Percentiles rank a stretch among this genome's conserved stretches.
Conservation (phyloP, 169 alveolate genomes). For the Eimeria acervulina region DNA sequence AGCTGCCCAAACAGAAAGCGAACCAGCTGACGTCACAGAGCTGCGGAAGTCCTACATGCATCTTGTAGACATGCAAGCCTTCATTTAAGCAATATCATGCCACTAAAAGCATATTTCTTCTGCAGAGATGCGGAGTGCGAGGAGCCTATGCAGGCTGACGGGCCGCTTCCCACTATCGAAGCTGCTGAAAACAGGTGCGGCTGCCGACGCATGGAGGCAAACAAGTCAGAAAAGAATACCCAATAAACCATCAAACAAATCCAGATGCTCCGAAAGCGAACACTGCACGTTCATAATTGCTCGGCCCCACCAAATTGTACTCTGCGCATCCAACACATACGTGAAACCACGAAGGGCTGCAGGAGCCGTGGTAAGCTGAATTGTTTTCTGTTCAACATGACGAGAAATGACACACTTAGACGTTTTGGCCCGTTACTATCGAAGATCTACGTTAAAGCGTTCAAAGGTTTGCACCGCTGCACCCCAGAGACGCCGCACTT, state of each 20-base stretch:
- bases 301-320: conserved; percentile 31
- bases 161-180: not conserved
- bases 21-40: conserved; percentile 42
- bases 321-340: conserved; percentile 29
- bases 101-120: too few species aligned
- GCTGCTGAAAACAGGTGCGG: conserved; percentile 72
- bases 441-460: conserved; percentile 60
- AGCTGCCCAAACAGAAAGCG: not conserved
- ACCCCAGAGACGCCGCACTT: not conserved
- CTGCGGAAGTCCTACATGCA: conserved; percentile 46
- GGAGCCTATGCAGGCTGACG: not conserved
- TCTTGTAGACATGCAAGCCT: conserved; percentile 47
- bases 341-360: conserved; percentile 18
- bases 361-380: conserved; percentile 29
- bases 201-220: not conserved
- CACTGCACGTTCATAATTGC: conserved; percentile 56
- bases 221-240: not conserved
- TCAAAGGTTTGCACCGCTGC: conserved; percentile 25
- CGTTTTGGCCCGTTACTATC: not conserved
- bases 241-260: not conserved
- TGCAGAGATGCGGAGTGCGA: conserved; percentile 72
- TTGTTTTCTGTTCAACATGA: not conserved
- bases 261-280: conserved; percentile 43
- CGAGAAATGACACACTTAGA: not conserved
- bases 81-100: too few species aligned